Evolutionary conservation across 2,329 filamentous ascomycete genomes (phyloP), one percentile per base, ranked within the genome.

Genomic region (Fusarium udum): DNA sequence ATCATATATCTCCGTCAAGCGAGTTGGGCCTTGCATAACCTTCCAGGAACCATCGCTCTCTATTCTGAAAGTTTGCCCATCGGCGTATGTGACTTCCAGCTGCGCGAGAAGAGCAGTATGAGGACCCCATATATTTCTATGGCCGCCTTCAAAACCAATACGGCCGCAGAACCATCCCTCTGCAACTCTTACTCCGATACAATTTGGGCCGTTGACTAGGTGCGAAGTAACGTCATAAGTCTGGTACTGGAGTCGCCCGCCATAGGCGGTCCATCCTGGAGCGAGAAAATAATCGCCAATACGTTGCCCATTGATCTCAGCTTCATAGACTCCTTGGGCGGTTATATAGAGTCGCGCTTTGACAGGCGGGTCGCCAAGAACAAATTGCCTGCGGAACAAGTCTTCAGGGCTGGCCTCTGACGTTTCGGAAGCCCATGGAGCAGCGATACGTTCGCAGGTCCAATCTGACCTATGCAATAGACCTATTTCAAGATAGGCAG

Each of bases 201-300:
- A 76, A 3, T 64, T 61, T 18, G 15, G 12, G 39, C 39, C 39
- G 2, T 45, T 26, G 2, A 73, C 75, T 0, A 88, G 64, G 0
- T 84, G 73, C 2, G 78, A 65, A 1, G 81, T 83, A 4, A 89
- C 84, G 70, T 90, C 87, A 63, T 85, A 87, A 0, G 84, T 85
- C 66, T 89, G 83, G 63, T 89, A 90, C 1, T 82, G 78, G 18
- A 85, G 80, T 7, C 86, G 81, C 45, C 84, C 78, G 0, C 83
- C 78, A 67, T 89, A 90, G 14, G 82, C 82, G 40, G 84, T 84
- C 85, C 86, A 89, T 0, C 87, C 86, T 0, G 87, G 87, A 37
- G 86, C 84, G 46, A 87, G 80, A 20, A 83, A 80, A 8, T 79
- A 68, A 31, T 82, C 80, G 0, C 82, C 83, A 10, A 86, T 80